Evolutionary conservation across 192 early-diverging fungal species (phyloP).

Genomic region (Entomortierella parvispora): DNA sequence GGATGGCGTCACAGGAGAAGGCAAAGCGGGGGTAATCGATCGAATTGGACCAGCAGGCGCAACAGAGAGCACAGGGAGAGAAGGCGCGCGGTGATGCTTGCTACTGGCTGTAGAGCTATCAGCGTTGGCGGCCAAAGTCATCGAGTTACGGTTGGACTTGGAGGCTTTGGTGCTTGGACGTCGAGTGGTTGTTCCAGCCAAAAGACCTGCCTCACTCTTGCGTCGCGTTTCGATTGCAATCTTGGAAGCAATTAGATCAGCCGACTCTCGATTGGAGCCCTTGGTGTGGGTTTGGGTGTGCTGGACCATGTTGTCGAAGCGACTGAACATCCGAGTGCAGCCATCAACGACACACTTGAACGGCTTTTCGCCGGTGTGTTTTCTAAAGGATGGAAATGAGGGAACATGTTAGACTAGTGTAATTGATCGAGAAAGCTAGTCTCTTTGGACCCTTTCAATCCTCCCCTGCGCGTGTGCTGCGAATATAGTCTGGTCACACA

Average conservation of each 20-base stretch:
- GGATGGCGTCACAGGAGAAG: conserved; percentile 27
- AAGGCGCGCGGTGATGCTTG: conserved; percentile 21
- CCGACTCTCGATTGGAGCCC: conserved; percentile 22
- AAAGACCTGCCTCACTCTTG: conserved; percentile 43
- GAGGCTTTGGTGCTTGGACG: conserved; percentile 14
- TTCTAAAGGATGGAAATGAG: conserved; percentile 54
- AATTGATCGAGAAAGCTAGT: background rate
- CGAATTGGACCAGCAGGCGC: conserved; percentile 8
- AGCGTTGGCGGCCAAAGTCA: conserved; percentile 10
- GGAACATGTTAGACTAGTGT: background rate
- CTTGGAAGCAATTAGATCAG: conserved; percentile 29
- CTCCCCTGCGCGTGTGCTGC: background rate
- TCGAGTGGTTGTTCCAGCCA: conserved; percentile 1
- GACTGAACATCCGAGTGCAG: conserved; percentile 74
- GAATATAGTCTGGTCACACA: no score
- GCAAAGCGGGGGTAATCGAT: conserved; percentile 13
- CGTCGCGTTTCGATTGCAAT: conserved; percentile 44
- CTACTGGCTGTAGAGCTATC: background rate
- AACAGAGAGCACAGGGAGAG: conserved; percentile 24
- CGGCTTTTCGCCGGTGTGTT: conserved; percentile 59
- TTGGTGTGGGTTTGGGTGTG: conserved; percentile 76
- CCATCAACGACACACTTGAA: conserved; percentile 75
- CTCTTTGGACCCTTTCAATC: background rate
- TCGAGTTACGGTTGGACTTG: conserved; percentile 18
- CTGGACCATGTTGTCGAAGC: conserved; percentile 88